Percentiles rank a stretch among this genome's conserved stretches.
These are phyloP conservation scores for Medicago lupulina DNA, from an alignment of 306 rosid genomes.

Conservation along the genomic window DNA sequence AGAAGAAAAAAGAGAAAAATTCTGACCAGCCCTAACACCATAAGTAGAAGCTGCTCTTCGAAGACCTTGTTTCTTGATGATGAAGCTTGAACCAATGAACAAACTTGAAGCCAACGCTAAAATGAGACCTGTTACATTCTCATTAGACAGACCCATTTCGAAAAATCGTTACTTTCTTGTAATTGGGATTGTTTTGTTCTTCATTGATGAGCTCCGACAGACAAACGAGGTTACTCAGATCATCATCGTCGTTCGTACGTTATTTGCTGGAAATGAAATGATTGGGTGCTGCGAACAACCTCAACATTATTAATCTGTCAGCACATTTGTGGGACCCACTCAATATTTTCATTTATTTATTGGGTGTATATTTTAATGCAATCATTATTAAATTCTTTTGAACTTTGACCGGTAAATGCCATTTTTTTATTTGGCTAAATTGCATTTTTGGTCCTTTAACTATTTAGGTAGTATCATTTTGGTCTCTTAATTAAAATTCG, in stretches of 20 bases:
- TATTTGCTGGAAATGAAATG: slow-evolving; percentile 34
- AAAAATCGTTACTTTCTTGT: slow-evolving; percentile 37
- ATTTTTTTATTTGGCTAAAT: too few relatives aligned
- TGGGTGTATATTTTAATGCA: too few relatives aligned
- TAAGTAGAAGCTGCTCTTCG: slow-evolving; percentile 77
- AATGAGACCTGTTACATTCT: slow-evolving; percentile 71
- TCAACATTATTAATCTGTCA: slow-evolving; percentile 1
- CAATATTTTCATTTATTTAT: too few relatives aligned
- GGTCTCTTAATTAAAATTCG: too few relatives aligned
- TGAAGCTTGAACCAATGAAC: slow-evolving; percentile 87
- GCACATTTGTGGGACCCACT: slow-evolving; percentile 30
- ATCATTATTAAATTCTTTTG: too few relatives aligned
- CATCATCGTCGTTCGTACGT: slow-evolving; percentile 41
- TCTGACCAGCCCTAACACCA: slow-evolving; percentile 79
- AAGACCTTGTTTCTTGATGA: slow-evolving; percentile 86
- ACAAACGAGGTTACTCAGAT: slow-evolving; percentile 47
- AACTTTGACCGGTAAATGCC: too few relatives aligned
- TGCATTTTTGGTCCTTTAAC: too few relatives aligned
- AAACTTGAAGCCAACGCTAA: slow-evolving; percentile 79
- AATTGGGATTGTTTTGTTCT: slow-evolving; percentile 39
- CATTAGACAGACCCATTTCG: slow-evolving; percentile 56
- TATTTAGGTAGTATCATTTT: too few relatives aligned
- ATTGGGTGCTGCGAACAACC: slow-evolving; percentile 39
- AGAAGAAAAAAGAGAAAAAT: too few relatives aligned
- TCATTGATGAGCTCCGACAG: slow-evolving; percentile 55